Evolutionary conservation across 2,329 filamentous ascomycete genomes (phyloP).

Genomic region (Fusarium pininemorale): DNA sequence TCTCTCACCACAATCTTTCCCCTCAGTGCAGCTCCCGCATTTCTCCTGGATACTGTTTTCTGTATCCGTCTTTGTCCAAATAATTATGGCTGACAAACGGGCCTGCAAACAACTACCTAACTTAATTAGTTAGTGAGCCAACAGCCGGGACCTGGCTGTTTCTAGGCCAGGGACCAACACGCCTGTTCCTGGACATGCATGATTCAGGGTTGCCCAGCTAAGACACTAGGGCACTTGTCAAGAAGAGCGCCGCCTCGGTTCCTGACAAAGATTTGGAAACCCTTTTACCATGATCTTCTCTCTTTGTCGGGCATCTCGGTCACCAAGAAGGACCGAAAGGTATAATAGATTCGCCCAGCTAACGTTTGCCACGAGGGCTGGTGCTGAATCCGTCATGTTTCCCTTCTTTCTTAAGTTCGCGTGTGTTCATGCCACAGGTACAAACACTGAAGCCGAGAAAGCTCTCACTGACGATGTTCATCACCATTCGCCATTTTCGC

Average conservation of each 20-base stretch:
- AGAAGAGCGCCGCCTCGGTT: not conserved
- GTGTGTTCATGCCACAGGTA: not conserved
- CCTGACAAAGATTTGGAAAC: not conserved
- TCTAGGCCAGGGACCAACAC: not conserved
- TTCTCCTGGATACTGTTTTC: not conserved
- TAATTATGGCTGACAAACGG: not conserved
- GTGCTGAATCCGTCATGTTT: not conserved
- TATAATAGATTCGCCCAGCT: not conserved
- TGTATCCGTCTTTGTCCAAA: not conserved
- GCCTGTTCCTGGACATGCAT: constrained; percentile 1
- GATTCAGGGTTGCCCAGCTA: not conserved
- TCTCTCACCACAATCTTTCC: not conserved
- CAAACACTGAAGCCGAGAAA: not conserved
- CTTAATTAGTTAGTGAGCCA: not conserved
- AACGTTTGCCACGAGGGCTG: constrained; percentile 7
- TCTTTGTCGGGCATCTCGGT: not conserved
- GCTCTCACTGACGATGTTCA: not conserved
- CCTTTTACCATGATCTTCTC: not conserved
- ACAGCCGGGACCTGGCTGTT: not conserved
- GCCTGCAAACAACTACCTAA: not conserved
- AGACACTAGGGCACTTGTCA: not conserved
- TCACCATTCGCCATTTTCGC: not conserved
- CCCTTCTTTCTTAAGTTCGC: not conserved
- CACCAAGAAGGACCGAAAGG: not conserved
- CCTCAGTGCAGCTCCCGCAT: constrained; percentile 18